Conservation (phyloP, 2,329 filamentous ascomycete genomes). For the Rhytidhysteron rufulum region DNA sequence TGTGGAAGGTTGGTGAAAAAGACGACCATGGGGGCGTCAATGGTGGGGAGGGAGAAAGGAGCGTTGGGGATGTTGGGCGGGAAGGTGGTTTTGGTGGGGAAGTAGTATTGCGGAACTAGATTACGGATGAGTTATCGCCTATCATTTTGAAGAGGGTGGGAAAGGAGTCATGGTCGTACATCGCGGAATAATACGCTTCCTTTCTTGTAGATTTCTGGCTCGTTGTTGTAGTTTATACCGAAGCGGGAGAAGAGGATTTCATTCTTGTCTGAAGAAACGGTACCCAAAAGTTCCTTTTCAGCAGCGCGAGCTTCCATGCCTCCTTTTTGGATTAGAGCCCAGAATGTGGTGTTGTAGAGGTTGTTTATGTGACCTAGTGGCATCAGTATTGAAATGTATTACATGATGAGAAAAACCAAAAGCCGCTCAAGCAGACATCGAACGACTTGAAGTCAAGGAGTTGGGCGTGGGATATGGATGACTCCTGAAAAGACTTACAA, state of each 20-base stretch:
- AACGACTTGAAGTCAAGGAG: too few species aligned
- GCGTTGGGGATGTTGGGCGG: too few species aligned
- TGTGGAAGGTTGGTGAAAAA: slow-evolving; percentile 8
- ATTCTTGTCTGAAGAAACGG: slow-evolving; percentile 83
- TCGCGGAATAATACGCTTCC: slow-evolving; percentile 87
- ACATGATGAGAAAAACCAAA: too few species aligned
- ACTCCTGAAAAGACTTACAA: slow-evolving; percentile 60
- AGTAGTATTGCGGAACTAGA: too few species aligned
- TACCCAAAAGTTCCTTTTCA: slow-evolving; percentile 77
- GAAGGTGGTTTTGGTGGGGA: too few species aligned
- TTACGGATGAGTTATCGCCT: too few species aligned
- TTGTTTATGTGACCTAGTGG: slow-evolving; percentile 96
- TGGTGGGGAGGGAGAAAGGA: too few species aligned
- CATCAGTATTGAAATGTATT: too few species aligned
- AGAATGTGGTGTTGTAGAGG: slow-evolving; percentile 96
- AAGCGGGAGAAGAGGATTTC: slow-evolving; percentile 90
- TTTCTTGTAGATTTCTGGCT: slow-evolving; percentile 87
- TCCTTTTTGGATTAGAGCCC: slow-evolving; percentile 77
- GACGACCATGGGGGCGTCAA: slow-evolving; percentile 15
- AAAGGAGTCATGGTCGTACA: slow-evolving; percentile 43
- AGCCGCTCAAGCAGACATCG: too few species aligned
- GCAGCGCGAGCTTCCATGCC: slow-evolving; percentile 74
- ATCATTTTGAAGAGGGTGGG: not conserved
- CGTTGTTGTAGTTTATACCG: slow-evolving; percentile 96
- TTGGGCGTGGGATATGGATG: not conserved